Evolutionary conservation across 148 eudicot species (phyloP), one percentile per base, ranked within the genome.

Genomic region (Arbutus unedo): DNA sequence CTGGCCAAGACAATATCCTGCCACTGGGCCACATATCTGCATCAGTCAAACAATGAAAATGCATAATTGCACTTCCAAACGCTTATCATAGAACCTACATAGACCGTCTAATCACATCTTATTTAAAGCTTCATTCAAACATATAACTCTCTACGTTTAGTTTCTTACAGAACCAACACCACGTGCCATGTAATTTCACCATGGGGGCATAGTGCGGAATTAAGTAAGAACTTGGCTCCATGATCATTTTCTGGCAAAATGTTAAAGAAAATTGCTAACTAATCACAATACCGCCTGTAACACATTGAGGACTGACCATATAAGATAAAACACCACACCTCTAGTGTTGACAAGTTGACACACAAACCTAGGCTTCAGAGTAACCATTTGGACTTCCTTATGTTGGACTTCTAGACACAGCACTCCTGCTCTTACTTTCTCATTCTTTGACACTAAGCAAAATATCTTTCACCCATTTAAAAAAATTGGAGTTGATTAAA

Each of bases 361-460:
- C 38, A 48, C n/a, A 21, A 49, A 10, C 38, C 25, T 76, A 3
- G 43, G 18, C 45, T 76, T 50, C 45, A 51, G 1, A 23, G 11
- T 51, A 25, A 4, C 1, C 13, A n/a, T 55, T 38, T 77, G 64
- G 64, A 77, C 64, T 2, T 23, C 47, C 31, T 38, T 75, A n/a
- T 16, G 6, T 48, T 48, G 9, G 15, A 48, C 16, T 49, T 21
- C 38, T 77, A 14, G 5, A 55, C 45, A 77, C 50, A 43, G 45
- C 45, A n/a, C 45, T 45, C 23, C 76, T 15, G 3, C 1, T 48
- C 76, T 3, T 72, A 72, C 51, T 31, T 31, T 31, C 38, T 31
- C 38, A 72, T 43, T 72, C 76, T 72, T 3, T 16, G 74, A 68
- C 45, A 72, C 45, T 66, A 72, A 14, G 76, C 76, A 72, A 72